A percentile compares a stretch with the other conserved stretches of the same genome.
Evolutionary conservation across 192 early-diverging fungal species (phyloP).

Genomic region (Mortierella claussenii): DNA sequence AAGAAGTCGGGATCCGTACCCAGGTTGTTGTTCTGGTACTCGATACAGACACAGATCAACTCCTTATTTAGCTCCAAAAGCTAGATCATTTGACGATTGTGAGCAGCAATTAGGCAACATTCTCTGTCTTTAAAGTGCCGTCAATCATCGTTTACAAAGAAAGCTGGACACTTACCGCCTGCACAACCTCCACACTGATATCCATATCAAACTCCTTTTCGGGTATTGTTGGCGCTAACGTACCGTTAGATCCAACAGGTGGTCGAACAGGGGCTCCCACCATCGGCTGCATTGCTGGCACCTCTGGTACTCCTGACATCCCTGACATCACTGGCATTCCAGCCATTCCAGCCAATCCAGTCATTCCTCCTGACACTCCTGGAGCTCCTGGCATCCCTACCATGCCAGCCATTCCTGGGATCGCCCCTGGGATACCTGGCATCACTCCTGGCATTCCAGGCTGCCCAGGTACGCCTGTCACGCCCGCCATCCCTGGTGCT

Average conservation of each 20-base stretch:
- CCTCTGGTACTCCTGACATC: not conserved
- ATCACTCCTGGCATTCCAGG: not conserved
- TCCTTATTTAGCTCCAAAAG: conserved; percentile 43
- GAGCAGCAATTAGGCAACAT: too few species aligned
- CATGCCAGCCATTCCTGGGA: not conserved
- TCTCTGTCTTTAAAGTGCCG: not conserved
- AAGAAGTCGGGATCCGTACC: conserved; percentile 27
- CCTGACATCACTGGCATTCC: not conserved
- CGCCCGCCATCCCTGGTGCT: not conserved
- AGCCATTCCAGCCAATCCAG: not conserved
- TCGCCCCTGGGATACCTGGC: not conserved
- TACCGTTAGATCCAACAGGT: not conserved
- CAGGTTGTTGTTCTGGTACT: conserved; percentile 33
- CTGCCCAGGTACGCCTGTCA: not conserved
- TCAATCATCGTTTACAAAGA: not conserved
- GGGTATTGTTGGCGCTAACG: not conserved
- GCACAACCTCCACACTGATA: conserved; percentile 39
- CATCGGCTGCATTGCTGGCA: conserved; percentile 21
- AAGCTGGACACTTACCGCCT: conserved; percentile 17
- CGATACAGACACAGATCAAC: conserved; percentile 46
- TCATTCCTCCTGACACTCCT: conserved; percentile 5
- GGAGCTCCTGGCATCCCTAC: not conserved
- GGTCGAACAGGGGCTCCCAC: conserved; percentile 26
- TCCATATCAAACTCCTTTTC: conserved; percentile 22
- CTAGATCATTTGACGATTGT: not conserved